Conservation (phyloP, 23 red algal species). For the Chondrus crispus region DNA sequence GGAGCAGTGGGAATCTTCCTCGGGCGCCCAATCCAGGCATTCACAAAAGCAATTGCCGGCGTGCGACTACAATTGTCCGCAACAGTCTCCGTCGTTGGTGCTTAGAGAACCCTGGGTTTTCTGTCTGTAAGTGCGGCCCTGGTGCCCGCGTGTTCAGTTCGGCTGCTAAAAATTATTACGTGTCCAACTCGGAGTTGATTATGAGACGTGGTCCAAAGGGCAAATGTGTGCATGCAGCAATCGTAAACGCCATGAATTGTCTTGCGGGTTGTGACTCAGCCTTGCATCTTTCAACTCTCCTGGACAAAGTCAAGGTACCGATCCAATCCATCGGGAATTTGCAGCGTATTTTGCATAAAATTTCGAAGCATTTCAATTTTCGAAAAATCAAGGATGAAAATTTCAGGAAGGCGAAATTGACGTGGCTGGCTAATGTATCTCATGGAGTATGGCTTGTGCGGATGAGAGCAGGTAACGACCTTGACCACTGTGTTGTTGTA, state of each 20-base stretch:
- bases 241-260: conserved; percentile 4
- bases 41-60: neutral
- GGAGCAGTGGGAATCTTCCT: too few relatives aligned
- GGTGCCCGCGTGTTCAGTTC: neutral
- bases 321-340: neutral
- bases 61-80: neutral
- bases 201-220: neutral
- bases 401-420: neutral
- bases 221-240: neutral
- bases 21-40: too few relatives aligned
- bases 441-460: neutral
- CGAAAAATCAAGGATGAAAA: neutral
- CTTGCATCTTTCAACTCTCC: too few relatives aligned
- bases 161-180: neutral
- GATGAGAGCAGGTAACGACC: neutral
- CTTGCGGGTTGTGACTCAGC: too few relatives aligned
- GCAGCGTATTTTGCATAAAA: neutral
- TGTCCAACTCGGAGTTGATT: neutral
- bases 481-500: conserved; percentile 5
- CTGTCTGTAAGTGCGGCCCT: neutral
- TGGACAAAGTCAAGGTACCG: too few relatives aligned
- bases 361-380: neutral
- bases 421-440: neutral
- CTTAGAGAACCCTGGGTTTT: neutral
- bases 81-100: neutral